These are phyloP conservation scores for Magnolia changhungtana DNA, from an alignment of 164 flowering plant genomes.

Conservation along the genomic window DNA sequence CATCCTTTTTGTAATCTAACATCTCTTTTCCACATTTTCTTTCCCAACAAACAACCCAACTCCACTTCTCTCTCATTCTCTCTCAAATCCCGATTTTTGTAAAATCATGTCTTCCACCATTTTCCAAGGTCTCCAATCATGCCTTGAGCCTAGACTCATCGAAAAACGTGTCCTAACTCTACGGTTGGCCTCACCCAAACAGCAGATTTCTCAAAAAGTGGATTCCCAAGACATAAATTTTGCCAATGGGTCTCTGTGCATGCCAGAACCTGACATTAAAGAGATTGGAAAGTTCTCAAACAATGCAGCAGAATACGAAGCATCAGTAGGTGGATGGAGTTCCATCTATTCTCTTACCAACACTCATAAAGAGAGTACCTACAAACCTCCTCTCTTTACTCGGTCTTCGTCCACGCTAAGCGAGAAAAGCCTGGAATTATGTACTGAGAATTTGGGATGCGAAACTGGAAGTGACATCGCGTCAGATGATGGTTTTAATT, in stretches of 20 bases:
- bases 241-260: background rate
- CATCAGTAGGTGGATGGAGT: background rate
- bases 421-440: conserved; percentile 66
- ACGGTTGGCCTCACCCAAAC: conserved; percentile 33
- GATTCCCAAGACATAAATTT: background rate
- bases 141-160: conserved; percentile 35
- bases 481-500: background rate
- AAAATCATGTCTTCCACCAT: conserved; percentile 51
- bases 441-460: conserved; percentile 89
- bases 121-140: conserved; percentile 46
- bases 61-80: background rate
- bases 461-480: conserved; percentile 67
- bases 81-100: background rate
- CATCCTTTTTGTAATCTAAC: too few species aligned
- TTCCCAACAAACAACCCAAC: conserved; percentile 1
- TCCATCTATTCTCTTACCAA: background rate
- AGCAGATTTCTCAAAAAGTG: background rate
- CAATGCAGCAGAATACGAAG: background rate
- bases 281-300: background rate
- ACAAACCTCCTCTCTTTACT: conserved; percentile 42
- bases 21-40: background rate
- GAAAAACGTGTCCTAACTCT: conserved; percentile 43
- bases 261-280: background rate
- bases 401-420: conserved; percentile 42
- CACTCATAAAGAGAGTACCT: conserved; percentile 1